Evolutionary conservation across 2,329 filamentous ascomycete genomes (phyloP), one percentile per base, ranked within the genome.

Genomic region (Myotisia sp.): DNA sequence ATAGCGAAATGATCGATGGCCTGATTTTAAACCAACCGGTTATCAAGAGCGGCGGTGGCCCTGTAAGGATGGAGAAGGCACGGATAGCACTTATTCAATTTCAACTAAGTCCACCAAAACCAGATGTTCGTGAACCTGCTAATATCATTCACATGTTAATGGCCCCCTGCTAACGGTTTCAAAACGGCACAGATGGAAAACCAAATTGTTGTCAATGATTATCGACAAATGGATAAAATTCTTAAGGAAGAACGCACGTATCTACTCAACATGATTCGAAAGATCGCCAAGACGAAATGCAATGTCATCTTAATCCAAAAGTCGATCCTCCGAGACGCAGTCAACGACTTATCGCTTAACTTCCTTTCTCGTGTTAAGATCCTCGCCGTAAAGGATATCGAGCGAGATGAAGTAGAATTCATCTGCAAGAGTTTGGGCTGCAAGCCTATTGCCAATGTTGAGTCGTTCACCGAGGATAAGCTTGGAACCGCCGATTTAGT

Each of bases 221-320:
- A 98, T 71, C 75, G 90, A 54, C 90, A 98, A 60, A 98, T 98
- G 90, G 90, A 98, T 69, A 98, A 95, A 72, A 98, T 98, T 46
- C 74, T 98, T 49, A 98, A 98, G 66, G 90, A 98, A 65, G 90
- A 98, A 68, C 83, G 90, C 47, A 82, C 90, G 48, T 98, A 98
- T 63, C 74, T 98, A 44, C 73, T 98, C 39, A 95, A 95, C 68
- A 82, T 98, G 75, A 86, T 92, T 55, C 95, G 98, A 74, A 98
- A 95, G 72, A 98, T 98, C 62, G 94, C 95, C 67, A 98, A 95
- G 71, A 86, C 90, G 47, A 98, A 95, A 69, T 98, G 90, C 67
- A 98, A 98, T 52, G 90, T 98, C 27, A 76, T 95, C 28, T 70
- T 98, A 47, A 95, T 98, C 48, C 90, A 98, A 56, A 98, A 98